Percentiles rank a stretch among this genome's conserved stretches.
These are phyloP conservation scores for Phytophthora pini DNA, from an alignment of 352 stramenopile species.

Conservation along the genomic window DNA sequence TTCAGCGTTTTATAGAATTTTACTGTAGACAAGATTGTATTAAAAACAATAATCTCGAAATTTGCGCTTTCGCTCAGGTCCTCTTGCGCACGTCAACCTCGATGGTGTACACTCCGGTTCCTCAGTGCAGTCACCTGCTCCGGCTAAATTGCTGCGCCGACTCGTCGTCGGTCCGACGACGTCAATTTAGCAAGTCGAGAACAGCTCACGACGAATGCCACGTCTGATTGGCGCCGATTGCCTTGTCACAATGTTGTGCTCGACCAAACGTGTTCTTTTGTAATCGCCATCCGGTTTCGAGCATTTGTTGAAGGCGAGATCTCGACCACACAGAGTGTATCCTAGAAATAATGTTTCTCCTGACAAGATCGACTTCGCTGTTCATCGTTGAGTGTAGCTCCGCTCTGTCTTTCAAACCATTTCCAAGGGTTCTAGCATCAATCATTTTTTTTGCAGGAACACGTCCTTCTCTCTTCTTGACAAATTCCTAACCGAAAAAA, in stretches of 20 bases:
- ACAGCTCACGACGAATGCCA: slow-evolving; percentile 17
- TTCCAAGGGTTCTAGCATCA: neutral
- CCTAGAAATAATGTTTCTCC: neutral
- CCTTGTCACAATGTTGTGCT: slow-evolving; percentile 19
- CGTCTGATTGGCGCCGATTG: slow-evolving; percentile 20
- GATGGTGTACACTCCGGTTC: neutral
- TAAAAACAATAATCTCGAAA: too few species aligned
- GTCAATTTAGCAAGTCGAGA: slow-evolving; percentile 6
- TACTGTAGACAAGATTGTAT: too few species aligned
- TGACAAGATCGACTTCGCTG: neutral
- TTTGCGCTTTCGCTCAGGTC: too few species aligned
- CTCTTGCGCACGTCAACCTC: neutral
- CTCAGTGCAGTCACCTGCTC: neutral
- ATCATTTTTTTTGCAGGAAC: neutral
- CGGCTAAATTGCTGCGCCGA: neutral
- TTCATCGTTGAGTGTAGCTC: neutral
- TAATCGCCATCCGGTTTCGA: slow-evolving; percentile 19
- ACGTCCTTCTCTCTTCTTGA: neutral
- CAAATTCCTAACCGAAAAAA: too few species aligned
- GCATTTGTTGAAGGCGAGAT: slow-evolving; percentile 1
- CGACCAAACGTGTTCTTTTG: slow-evolving; percentile 6
- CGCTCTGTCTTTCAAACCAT: neutral
- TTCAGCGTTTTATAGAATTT: too few species aligned
- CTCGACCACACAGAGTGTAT: neutral
- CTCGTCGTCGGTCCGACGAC: too few species aligned